phyloP scores from a whole-genome alignment of 2,329 filamentous ascomycete species.

The Cyphellophora europaea region DNA sequence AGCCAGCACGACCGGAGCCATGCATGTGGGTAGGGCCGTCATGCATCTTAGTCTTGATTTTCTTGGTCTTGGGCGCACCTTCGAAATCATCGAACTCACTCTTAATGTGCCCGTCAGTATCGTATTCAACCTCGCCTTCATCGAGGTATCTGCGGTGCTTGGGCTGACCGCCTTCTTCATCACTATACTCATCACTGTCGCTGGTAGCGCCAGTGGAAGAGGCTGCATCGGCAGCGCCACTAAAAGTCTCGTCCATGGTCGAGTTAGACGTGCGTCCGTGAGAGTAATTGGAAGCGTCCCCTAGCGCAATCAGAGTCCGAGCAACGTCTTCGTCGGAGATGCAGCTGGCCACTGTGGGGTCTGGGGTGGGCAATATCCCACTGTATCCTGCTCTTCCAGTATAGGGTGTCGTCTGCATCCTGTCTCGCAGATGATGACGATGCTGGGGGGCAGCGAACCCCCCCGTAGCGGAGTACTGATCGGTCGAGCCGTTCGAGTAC shows the following conservation, averaged over 20 bases:
- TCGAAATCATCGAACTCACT: conserved; percentile 37
- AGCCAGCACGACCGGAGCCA: conserved; percentile 33
- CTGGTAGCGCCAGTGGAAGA: conserved; percentile 81
- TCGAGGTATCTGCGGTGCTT: conserved; percentile 43
- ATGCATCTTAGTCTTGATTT: conserved; percentile 39
- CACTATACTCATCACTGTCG: conserved; percentile 56
- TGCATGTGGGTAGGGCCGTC: conserved; percentile 16
- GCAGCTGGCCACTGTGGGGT: conserved; percentile 93
- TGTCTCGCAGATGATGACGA: conserved; percentile 57
- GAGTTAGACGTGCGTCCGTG: conserved; percentile 89
- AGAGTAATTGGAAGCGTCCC: conserved; percentile 87
- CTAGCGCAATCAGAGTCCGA: conserved; percentile 90
- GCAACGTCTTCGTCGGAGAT: conserved; percentile 98
- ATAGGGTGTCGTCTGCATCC: conserved; percentile 30
- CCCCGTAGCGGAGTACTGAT: not conserved
- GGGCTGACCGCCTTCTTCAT: conserved; percentile 48
- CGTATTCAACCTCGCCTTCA: conserved; percentile 44
- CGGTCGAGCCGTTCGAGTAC: not conserved
- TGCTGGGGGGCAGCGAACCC: conserved; percentile 33
- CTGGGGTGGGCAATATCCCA: conserved; percentile 74
- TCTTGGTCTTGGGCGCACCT: conserved; percentile 36
- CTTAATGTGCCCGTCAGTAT: conserved; percentile 43
- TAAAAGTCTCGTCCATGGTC: conserved; percentile 86
- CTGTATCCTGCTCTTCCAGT: conserved; percentile 28
- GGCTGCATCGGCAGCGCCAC: conserved; percentile 73